Evolutionary conservation across 768 basidiomycete species (phyloP), one percentile per base, ranked within the genome.

Genomic region (Scleroderma bovista): DNA sequence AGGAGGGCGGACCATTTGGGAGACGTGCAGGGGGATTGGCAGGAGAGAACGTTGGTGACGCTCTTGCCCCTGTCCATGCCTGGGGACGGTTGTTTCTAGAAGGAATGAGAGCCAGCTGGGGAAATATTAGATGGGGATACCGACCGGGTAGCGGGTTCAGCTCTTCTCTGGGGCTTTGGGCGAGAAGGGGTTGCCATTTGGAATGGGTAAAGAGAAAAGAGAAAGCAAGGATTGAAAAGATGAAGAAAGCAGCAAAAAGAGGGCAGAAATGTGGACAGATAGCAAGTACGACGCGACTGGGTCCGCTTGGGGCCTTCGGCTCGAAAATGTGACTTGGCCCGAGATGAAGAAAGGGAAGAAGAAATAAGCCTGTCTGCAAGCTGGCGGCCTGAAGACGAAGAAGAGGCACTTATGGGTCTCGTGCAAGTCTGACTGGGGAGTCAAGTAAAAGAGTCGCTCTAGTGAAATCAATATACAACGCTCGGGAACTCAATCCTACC

Each of bases 41-140:
- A 2, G 85, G 77, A 52, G 84, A 83, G 68, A 81, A 88, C 2
- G 84, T 84, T 16, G 86, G 82, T 45, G 86, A 85, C 49, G 81
- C 73, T 50, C 86, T 81, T 47, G 83, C 68, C 47, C 78, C 79
- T 57, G 78, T 68, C 88, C 87, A 90, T 24, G 86, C 84, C 54
- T 74, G 66, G 47, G 69, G 56, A 51, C 72, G 70, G 53, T 72
- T 77, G 54, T 57, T 52, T 50, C 47, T 51, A 50, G 46, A 44
- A 43, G 44, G 49, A 37, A 43, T 46, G 53, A 58, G 51, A 44
- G 45, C 24, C 36, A 39, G 48, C n/a, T n/a, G 51, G 26, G 53
- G 45, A 50, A 54, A 43, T 47, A 32, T 42, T n/a, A 48, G 43
- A 17, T 50, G 43, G 36, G 50, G 37, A 48, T 60, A 79, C 81